Conservation (phyloP, 1,284 basidiomycete genomes). For the Sutorius eximius region DNA sequence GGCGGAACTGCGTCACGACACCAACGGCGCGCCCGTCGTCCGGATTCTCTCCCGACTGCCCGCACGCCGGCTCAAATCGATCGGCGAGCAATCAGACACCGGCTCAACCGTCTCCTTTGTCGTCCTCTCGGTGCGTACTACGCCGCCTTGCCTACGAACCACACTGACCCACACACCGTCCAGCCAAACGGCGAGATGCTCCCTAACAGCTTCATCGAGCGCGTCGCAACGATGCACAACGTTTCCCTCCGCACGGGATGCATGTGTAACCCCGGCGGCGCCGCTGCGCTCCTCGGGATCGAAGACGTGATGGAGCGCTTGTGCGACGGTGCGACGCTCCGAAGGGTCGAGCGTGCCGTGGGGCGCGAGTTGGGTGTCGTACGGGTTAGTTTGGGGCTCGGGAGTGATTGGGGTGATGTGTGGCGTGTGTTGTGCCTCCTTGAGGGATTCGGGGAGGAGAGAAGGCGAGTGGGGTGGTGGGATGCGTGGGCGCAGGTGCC, state of each 20-base stretch:
- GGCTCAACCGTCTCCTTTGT: constrained; percentile 66
- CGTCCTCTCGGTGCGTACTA: constrained; percentile 57
- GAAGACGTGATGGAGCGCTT: constrained; percentile 66
- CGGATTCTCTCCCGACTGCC: constrained; percentile 64
- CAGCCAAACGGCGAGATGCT: constrained; percentile 66
- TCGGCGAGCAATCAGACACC: constrained; percentile 66
- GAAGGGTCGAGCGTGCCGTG: constrained; percentile 59
- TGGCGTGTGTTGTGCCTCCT: constrained; percentile 68
- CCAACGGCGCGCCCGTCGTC: constrained; percentile 55
- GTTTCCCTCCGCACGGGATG: constrained; percentile 80
- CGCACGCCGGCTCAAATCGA: constrained; percentile 47
- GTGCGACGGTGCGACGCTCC: constrained; percentile 57
- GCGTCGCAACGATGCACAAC: constrained; percentile 58
- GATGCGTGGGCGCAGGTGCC: constrained; percentile 33
- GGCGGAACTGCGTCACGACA: constrained; percentile 56
- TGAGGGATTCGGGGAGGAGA: constrained; percentile 45
- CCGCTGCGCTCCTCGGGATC: constrained; percentile 67
- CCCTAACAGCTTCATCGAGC: constrained; percentile 69
- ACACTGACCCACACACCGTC: constrained; percentile 2
- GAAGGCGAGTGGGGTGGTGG: constrained; percentile 45
- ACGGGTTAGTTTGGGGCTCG: constrained; percentile 72
- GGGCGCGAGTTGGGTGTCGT: constrained; percentile 73
- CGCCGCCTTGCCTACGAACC: neutral
- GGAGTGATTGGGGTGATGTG: constrained; percentile 71
- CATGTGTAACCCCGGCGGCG: constrained; percentile 83